These are phyloP conservation scores for Fusarium begoniae DNA, from an alignment of 2,329 filamentous ascomycete genomes.

Conservation along the genomic window DNA sequence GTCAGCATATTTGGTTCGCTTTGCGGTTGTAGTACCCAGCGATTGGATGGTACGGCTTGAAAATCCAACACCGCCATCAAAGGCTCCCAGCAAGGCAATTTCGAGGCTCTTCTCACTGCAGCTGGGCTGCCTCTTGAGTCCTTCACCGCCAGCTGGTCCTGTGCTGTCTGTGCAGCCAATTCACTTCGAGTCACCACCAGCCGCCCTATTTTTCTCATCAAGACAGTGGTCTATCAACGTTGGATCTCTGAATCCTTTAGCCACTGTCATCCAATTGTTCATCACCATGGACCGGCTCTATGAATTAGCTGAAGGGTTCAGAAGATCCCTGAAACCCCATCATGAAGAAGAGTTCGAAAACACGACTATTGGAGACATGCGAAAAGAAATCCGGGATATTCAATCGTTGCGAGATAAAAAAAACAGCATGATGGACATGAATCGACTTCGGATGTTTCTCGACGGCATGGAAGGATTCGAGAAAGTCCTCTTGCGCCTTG, in stretches of 20 bases:
- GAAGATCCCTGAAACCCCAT: neutral
- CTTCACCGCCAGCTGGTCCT: neutral
- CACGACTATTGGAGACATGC: neutral
- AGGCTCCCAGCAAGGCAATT: neutral
- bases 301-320: neutral
- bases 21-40: neutral
- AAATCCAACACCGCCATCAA: neutral
- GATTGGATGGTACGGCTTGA: neutral
- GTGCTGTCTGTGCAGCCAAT: too few relatives aligned
- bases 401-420: neutral
- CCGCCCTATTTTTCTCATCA: neutral
- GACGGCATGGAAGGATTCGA: neutral
- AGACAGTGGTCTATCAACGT: rapidly evolving
- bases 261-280: neutral
- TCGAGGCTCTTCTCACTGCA: neutral
- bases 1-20: neutral
- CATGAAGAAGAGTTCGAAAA: slow-evolving; percentile 1
- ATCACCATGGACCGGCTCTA: neutral
- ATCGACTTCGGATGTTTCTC: neutral
- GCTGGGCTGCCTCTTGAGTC: neutral
- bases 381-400: neutral
- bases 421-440: slow-evolving; percentile 12
- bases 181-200: neutral
- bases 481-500: neutral
- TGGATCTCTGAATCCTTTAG: neutral